phyloP scores from a whole-genome alignment of 352 stramenopile genomes.

The Sclerospora graminicola region DNA sequence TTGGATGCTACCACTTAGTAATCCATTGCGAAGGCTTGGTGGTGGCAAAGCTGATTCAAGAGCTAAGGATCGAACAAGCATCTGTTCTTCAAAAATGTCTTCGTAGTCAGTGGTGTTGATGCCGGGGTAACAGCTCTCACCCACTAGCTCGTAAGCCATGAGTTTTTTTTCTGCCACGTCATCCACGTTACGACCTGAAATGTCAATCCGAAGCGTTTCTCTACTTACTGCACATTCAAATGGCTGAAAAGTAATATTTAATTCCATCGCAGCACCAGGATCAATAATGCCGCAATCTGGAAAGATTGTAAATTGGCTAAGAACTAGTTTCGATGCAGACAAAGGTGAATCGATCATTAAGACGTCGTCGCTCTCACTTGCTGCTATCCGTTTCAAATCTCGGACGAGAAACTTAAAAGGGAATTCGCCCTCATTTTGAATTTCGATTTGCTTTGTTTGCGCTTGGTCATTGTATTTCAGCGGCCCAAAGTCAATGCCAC shows the following conservation, averaged over 20 bases:
- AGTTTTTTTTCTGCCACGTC: constrained; percentile 30
- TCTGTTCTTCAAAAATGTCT: constrained; percentile 93
- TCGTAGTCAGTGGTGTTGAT: constrained; percentile 84
- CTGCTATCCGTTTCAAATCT: background rate
- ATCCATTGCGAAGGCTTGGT: constrained; percentile 7
- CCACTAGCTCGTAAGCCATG: constrained; percentile 81
- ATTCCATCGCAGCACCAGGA: constrained; percentile 54
- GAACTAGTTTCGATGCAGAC: constrained; percentile 21
- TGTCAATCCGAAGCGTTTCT: constrained; percentile 55
- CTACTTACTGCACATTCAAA: constrained; percentile 58
- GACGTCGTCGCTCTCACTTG: background rate
- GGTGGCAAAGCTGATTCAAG: constrained; percentile 17
- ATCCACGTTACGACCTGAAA: constrained; percentile 62
- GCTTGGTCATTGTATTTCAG: constrained; percentile 82
- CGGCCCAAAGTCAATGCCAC: constrained; percentile 89
- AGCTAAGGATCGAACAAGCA: constrained; percentile 74
- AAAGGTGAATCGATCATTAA: constrained; percentile 36
- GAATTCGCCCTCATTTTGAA: constrained; percentile 92
- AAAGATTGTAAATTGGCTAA: constrained; percentile 76
- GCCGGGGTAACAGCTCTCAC: constrained; percentile 89
- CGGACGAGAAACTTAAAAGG: constrained; percentile 82
- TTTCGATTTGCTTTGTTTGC: constrained; percentile 73
- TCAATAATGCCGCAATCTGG: constrained; percentile 75
- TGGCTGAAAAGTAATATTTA: constrained; percentile 81
- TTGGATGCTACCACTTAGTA: constrained; percentile 29